Evolutionary conservation across 2,329 filamentous ascomycete species (phyloP), one percentile per base, ranked within the genome.

Genomic region (Ascochyta viciae-villosae): DNA sequence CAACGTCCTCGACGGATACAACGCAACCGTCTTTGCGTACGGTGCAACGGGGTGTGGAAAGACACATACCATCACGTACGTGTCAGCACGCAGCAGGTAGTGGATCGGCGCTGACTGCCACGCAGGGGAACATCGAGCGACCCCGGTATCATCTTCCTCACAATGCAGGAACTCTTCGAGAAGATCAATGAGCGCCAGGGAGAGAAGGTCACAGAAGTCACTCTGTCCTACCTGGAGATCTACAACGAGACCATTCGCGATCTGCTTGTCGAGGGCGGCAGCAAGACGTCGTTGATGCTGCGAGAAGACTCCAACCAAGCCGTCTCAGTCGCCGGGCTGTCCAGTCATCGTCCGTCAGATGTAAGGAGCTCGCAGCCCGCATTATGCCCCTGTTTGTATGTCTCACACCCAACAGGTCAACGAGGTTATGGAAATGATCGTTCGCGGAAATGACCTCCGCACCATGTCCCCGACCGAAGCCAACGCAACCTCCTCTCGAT

Each of bases 181-280:
- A 91, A 94, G 76, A 96, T 99, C 64, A 81, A 83, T n/a, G 95
- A 98, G 53, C 80, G 91, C 50, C 89, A 88, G 60, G 87, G 90
- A 54, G 92, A 96, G 58, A 98, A 97, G 77, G 83, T 87, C 26
- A 95, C 92, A 3, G 95, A 98, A 70, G 82, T 99, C 50, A 92
- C 93, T 0, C 85, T 99, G 15, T 97, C 93, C 0, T 99, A 98
- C 71, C 84, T 99, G 34, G 95, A 99, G 74, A 99, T 99, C 62
- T 99, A 99, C 83, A 99, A 99, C 74, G 95, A 99, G 80, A 97
- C 93, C 0, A 99, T 99, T 68, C 91, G 95, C 48, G 95, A 99
- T 78, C 80, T 99, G 70, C 82, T 99, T 39, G 89, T 95, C n/a
- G 89, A 91, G 0, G 89, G 89, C 23, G 90, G 89, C 34, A 90